Conservation (phyloP, 345 rosid genomes). For the Eucalyptus cloeziana region DNA sequence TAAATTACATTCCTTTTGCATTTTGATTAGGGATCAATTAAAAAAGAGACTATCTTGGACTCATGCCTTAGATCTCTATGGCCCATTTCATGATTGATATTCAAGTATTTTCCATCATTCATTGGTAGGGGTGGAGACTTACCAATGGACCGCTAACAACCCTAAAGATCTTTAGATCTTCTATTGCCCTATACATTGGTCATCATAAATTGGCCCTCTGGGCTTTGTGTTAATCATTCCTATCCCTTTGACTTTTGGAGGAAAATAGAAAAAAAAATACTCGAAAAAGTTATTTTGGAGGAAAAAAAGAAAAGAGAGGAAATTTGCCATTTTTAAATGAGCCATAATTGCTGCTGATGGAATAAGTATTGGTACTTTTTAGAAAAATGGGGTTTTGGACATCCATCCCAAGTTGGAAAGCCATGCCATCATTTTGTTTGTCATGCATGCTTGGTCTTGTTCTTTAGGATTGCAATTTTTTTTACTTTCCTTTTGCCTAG, state of each 20-base stretch:
- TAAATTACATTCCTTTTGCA: background rate
- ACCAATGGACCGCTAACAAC: background rate
- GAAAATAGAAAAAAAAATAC: background rate
- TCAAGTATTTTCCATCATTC: background rate
- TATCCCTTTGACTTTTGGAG: background rate
- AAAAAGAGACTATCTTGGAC: background rate
- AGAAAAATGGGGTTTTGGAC: background rate
- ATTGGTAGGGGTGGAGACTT: background rate
- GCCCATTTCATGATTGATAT: background rate
- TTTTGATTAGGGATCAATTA: background rate
- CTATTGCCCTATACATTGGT: background rate
- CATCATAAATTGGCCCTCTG: background rate
- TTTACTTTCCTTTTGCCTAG: background rate
- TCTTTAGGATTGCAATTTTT: background rate
- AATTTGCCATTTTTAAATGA: background rate
- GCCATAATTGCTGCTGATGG: background rate
- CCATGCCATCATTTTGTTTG: background rate
- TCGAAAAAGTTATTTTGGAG: background rate
- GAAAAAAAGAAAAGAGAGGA: background rate
- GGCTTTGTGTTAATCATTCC: background rate
- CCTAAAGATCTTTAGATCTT: background rate
- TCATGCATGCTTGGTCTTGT: background rate
- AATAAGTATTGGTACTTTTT: background rate
- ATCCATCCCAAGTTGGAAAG: background rate
- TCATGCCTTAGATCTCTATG: background rate